Evolutionary conservation across 441 rosid genomes (phyloP).

Genomic region (Corymbia calophylla): DNA sequence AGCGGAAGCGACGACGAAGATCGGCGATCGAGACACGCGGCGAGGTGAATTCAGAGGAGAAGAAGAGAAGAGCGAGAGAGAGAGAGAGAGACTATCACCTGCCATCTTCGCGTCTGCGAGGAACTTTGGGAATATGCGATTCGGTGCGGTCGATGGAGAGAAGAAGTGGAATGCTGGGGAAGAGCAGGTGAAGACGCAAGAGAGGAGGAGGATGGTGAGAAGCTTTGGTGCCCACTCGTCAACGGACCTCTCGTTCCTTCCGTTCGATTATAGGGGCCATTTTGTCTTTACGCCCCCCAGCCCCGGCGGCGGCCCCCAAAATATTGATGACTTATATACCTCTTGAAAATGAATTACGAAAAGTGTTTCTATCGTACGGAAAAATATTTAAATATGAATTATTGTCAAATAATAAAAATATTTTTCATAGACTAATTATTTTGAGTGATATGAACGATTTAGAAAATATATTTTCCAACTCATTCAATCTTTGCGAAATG

Average conservation of each 20-base stretch:
- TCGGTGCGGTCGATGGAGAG: neutral
- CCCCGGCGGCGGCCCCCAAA: no score
- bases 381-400: no score
- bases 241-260: neutral
- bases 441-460: accelerated
- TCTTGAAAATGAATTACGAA: no score
- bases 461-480: neutral
- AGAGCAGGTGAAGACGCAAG: neutral
- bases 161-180: neutral
- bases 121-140: neutral
- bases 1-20: neutral
- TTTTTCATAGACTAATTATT: accelerated
- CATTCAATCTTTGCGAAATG: accelerated
- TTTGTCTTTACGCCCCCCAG: neutral
- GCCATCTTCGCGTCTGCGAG: neutral
- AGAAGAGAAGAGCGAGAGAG: neutral
- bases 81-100: neutral
- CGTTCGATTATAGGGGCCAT: neutral
- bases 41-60: neutral
- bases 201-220: neutral
- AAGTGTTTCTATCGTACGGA: no score
- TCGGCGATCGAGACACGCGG: neutral
- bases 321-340: neutral
- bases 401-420: neutral
- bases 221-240: neutral